phyloP scores from a whole-genome alignment of 352 stramenopile genomes.

The Phytophthora ohioensis region DNA sequence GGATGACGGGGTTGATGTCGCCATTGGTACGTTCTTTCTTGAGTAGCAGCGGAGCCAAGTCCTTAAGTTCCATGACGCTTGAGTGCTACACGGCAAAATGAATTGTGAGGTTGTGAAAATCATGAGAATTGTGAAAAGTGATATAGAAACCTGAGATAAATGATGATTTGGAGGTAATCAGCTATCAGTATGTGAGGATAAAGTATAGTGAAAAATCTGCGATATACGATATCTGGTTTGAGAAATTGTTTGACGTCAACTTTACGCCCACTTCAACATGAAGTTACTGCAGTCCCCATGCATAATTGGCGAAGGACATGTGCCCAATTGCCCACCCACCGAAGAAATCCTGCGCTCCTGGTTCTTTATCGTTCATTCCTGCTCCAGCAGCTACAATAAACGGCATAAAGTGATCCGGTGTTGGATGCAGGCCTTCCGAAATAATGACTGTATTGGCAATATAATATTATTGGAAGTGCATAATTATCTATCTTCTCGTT shows the following conservation, averaged over 20 bases:
- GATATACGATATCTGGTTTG: too few relatives aligned
- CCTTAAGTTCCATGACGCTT: conserved; percentile 27
- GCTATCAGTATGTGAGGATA: too few relatives aligned
- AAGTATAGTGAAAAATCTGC: too few relatives aligned
- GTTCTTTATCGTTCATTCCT: background rate
- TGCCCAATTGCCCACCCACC: conserved; percentile 3
- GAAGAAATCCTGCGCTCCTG: background rate
- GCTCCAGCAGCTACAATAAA: conserved; percentile 3
- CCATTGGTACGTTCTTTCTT: conserved; percentile 27
- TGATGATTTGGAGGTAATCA: too few relatives aligned
- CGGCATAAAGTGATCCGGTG: background rate
- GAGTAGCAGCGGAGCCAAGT: conserved; percentile 32
- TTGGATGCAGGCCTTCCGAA: background rate
- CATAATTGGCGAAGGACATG: conserved; percentile 7
- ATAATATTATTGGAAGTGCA: too few relatives aligned
- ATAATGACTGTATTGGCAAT: too few relatives aligned
- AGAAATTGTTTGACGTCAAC: too few relatives aligned
- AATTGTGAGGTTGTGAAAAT: background rate
- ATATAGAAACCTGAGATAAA: too few relatives aligned
- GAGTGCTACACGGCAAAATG: background rate
- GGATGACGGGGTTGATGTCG: conserved; percentile 20
- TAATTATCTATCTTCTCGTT: too few relatives aligned
- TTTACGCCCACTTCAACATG: too few relatives aligned
- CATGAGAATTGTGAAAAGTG: too few relatives aligned
- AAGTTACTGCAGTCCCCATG: background rate